Evolutionary conservation across 345 rosid species (phyloP), one percentile per base, ranked within the genome.

Genomic region (Iberis pinnata): DNA sequence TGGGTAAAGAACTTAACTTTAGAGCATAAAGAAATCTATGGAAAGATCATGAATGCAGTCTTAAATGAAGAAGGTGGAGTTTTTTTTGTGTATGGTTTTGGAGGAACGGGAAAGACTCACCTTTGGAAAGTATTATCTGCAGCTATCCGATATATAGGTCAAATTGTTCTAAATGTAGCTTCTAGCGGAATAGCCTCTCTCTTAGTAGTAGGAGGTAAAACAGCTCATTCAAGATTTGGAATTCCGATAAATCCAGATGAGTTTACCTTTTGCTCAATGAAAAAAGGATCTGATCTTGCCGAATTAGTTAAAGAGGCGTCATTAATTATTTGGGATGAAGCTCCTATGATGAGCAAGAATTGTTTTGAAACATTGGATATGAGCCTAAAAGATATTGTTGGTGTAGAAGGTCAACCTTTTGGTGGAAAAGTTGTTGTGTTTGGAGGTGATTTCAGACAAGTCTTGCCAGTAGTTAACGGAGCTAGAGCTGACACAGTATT

Each of bases 1-100:
- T n/a, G n/a, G n/a, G n/a, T n/a, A 27, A 27, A 27, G 32, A 27
- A 27, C 32, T 5, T 29, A 7, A 27, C 14, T 0, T 0, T 0
- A 4, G 56, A 19, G 0, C 18, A 35, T 6, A 18, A 9, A 3
- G 0, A 0, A 0, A 0, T 51, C 0, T 51, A 51, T 7, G n/a
- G 20, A 4, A 0, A 35, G 3, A 51, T 36, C 0, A 8, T 11
- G 0, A 8, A 12, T 3, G 9, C 0, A 0, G 56, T 51, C 0
- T 0, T 5, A 1, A n/a, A 10, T 18, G n/a, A 17, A 0, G 13
- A 0, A 19, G 13, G 43, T 0, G 13, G 19, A 0, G 1, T 36
- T 0, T 49, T 51, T n/a, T 35, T n/a, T 19, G 12, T 35, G 0
- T 51, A 19, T 0, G 18, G 43, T 0, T 51, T 36, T n/a, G 31